These are phyloP conservation scores for Hemileccinum rubropunctum DNA, from an alignment of 768 basidiomycete species.

Conservation along the genomic window DNA sequence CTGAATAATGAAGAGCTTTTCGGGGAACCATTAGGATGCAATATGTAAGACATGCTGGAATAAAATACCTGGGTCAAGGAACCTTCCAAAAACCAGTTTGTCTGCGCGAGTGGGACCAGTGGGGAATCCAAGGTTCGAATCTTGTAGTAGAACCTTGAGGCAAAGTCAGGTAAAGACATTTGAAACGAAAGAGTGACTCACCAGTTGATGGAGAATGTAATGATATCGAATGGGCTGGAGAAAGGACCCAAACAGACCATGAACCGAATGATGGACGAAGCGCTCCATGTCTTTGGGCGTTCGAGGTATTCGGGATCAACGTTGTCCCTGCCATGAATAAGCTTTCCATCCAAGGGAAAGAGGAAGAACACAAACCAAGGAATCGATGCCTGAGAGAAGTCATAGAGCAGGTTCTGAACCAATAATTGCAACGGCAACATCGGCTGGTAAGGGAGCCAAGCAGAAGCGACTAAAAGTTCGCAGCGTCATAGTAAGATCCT, in stretches of 20 bases:
- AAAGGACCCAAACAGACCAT: constrained; percentile 37
- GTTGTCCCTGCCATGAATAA: constrained; percentile 30
- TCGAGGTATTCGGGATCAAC: constrained; percentile 37
- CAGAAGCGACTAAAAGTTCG: constrained; percentile 29
- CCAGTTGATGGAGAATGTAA: constrained; percentile 34
- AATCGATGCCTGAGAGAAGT: constrained; percentile 37
- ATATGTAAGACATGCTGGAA: neutral
- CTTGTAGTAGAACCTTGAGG: constrained; percentile 30
- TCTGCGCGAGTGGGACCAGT: constrained; percentile 32
- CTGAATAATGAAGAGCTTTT: constrained; percentile 32
- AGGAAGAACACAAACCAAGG: constrained; percentile 26
- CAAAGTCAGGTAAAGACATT: neutral
- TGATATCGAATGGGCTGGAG: constrained; percentile 36
- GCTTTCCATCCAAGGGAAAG: neutral
- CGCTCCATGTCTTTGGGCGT: constrained; percentile 30
- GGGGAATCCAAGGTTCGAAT: constrained; percentile 28
- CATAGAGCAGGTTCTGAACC: constrained; percentile 34
- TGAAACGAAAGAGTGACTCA: neutral
- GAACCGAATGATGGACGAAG: constrained; percentile 35
- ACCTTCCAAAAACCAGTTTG: constrained; percentile 37
- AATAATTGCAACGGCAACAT: constrained; percentile 35
- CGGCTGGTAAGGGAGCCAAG: constrained; percentile 37
- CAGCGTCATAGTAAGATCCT: neutral
- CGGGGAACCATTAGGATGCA: neutral
- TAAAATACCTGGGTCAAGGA: constrained; percentile 34